Evolutionary conservation across 208 protist genomes (phyloP), one percentile per base, ranked within the genome.

Genomic region (Trypanosoma rangeli): DNA sequence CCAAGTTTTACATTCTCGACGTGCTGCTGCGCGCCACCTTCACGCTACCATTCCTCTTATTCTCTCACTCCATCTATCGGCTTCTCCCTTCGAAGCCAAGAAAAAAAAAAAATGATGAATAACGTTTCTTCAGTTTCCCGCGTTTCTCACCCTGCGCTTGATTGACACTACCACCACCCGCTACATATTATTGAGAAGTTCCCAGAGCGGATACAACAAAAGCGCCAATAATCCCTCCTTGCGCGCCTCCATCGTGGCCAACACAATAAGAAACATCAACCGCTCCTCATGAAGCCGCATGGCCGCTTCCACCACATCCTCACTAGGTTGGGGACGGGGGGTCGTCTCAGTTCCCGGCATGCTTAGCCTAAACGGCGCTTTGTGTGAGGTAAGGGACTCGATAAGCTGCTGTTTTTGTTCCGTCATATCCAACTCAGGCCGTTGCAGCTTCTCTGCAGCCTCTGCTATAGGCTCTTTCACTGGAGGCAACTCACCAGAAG

Each of bases 201-300:
- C 57, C 66, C 83, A 92, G 28, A 92, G 68, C 9, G 83, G 80
- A 24, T 90, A 68, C 18, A 93, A 69, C 7, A 92, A 66, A 29
- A 92, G 74, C 64, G 87, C 70, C 20, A 95, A 73, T 49, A 95
- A 61, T 0, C 85, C 90, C 66, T 95, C 87, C 29, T 86, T 85
- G 5, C 90, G 83, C 13, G 87, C 86, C 67, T 83, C 78, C 87
- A 93, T 94, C 26, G 87, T 87, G 13, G 84, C 69, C 39, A 89
- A 67, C n/a, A 85, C 82, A 29, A 89, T 78, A 29, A 92, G 75
- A 78, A 93, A 74, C 52, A 94, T 55, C 29, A 88, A 73, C 12
- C 76, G 70, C 48, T 94, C 86, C 44, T 92, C 83, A 64, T 95
- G 85, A 50, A 93, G 74, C 22, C 59, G 63, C 59, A 93, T 58